Base-by-base conservation (phyloP, 2,329 filamentous ascomycete species). In the Xylaria sp. region DNA sequence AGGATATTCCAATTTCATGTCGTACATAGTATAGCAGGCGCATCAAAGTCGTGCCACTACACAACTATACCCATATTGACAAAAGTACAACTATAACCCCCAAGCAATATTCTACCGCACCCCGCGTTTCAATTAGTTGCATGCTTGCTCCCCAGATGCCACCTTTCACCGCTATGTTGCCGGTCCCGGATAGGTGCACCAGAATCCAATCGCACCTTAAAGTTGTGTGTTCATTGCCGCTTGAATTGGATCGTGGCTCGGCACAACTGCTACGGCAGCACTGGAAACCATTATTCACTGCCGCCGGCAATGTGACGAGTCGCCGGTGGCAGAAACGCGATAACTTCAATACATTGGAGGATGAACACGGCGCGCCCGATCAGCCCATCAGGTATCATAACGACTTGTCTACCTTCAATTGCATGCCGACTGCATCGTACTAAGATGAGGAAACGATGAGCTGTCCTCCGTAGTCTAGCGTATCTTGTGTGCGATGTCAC, bases 301-400 rank as follows among this genome's bases (percentile, higher is more conserved):
- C 67, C 69, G 67, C 56, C 71, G 66, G 67, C 65, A 71, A 63
- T 65, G 54, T 46, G 63, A 68, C 60, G 54, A 72, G 66, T 72
- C 64, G 64, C 66, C 59, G 67, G 67, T 63, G 63, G 67, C 67
- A 66, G 63, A 63, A 59, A 46, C 59, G 44, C 44, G 48, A 28
- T 60, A 54, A 20, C 6, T 40, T 46, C 28, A 46, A 46, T 46
- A n/a, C n/a, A n/a, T n/a, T n/a, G n/a, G 51, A 36, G 40, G 31
- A 9, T 38, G 26, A n/a, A 58, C 10, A 58, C 62, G 57, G 51
- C 57, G 33, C 46, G 44, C 51, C 65, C 57, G 36, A 58, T 59
- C 17, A 56, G 58, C 63, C 64, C 71, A 62, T 65, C 61, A 66
- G 15, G 59, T 53, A 33, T 53, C 44, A 38, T 60, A 36, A 31